Percentiles rank a stretch among this genome's conserved stretches.
phyloP scores from a whole-genome alignment of 768 basidiomycete species.

The Sistotremastrum suecicum region DNA sequence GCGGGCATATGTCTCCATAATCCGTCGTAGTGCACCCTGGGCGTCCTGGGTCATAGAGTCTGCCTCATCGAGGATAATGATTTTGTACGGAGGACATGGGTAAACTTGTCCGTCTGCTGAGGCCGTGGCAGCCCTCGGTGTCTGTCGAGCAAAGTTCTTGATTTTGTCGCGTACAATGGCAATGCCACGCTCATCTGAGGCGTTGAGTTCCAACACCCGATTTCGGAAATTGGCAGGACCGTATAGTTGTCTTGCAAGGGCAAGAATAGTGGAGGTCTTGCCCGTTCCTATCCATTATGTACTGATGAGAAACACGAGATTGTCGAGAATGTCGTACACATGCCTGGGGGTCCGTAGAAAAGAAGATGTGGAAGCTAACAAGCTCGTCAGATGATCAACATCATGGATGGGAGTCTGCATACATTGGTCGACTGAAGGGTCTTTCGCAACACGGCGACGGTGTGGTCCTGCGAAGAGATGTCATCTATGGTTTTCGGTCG shows the following conservation, averaged over 20 bases:
- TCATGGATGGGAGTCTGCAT: slow-evolving; percentile 7
- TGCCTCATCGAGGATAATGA: slow-evolving; percentile 96
- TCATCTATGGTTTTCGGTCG: slow-evolving; percentile 98
- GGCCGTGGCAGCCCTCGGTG: slow-evolving; percentile 61
- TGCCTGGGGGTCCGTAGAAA: slow-evolving; percentile 91
- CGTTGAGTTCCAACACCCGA: slow-evolving; percentile 92
- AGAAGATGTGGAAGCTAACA: slow-evolving; percentile 93
- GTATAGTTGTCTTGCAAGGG: slow-evolving; percentile 84
- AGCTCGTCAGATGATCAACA: background rate
- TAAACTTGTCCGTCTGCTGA: slow-evolving; percentile 74
- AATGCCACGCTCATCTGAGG: slow-evolving; percentile 97
- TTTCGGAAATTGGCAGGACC: slow-evolving; percentile 91
- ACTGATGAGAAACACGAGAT: no score
- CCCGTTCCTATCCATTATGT: slow-evolving; percentile 43
- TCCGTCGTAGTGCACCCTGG: slow-evolving; percentile 90
- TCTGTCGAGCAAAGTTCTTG: slow-evolving; percentile 93
- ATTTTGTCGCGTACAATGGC: slow-evolving; percentile 95
- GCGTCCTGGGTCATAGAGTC: slow-evolving; percentile 99
- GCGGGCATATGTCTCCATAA: slow-evolving; percentile 97
- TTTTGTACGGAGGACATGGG: slow-evolving; percentile 96
- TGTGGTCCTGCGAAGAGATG: slow-evolving; percentile 94
- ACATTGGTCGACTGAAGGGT: slow-evolving; percentile 90
- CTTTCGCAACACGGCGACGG: slow-evolving; percentile 81
- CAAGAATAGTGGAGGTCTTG: slow-evolving; percentile 96
- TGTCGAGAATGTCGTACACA: no score